Base-by-base conservation (phyloP, 495 filamentous ascomycete species). In the Penicillium cinerascens region DNA sequence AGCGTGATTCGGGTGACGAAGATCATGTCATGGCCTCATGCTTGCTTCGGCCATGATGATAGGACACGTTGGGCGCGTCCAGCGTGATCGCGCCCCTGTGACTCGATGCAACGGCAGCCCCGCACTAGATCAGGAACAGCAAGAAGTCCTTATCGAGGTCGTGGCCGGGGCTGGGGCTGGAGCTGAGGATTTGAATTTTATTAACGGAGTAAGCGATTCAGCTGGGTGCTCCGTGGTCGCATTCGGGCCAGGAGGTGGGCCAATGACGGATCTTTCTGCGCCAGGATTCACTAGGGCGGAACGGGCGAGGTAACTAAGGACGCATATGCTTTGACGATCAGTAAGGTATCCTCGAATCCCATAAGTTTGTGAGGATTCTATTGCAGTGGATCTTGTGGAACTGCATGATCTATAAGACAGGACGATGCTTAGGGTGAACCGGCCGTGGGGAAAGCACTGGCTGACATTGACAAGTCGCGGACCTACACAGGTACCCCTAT, bases 71-170 rank as follows among this genome's bases (percentile, higher is more conserved):
- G 22, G 44, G 21, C 15, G 33, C 17, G 36, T 35, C 25, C 8
- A 18, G 26, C n/a, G 11, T 18, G 42, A 35, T 11, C 22, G 22
- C 50, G 8, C 22, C 43, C 54, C 44, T 51, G 54, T 60, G 58
- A 58, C 50, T 61, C 47, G 55, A 58, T 62, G 55, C 55, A 58
- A 62, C 59, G 27, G 23, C 46, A 53, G 49, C 46, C 45, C 53
- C 45, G 49, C 53, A 51, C 56, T 47, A 33, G 27, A 13, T 21
- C 20, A 41, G 36, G 36, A 27, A 17, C 13, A 39, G 37, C 18
- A 39, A 10, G 37, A 39, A 17, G 37, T 7, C 37, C 33, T 8
- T 39, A n/a, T n/a, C n/a, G n/a, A n/a, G n/a, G n/a, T n/a, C n/a
- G n/a, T n/a, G n/a, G n/a, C n/a, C n/a, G n/a, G n/a, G n/a, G n/a